Base-by-base conservation (phyloP, 2,329 filamentous ascomycete species). In the Elsinoe batatas region DNA sequence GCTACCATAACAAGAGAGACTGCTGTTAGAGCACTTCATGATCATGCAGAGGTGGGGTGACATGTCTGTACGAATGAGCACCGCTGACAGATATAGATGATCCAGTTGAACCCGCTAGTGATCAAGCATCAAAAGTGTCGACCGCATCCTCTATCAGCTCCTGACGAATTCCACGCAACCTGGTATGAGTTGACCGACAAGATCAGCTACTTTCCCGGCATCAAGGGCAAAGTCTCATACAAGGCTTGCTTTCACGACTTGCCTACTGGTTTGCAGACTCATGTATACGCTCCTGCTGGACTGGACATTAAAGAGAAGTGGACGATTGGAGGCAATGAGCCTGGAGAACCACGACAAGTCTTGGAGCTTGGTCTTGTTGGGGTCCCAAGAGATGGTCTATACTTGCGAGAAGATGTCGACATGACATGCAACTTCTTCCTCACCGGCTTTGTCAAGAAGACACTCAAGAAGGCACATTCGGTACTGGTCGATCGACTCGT, bases 131-230 rank as follows among this genome's bases (percentile, higher is more conserved):
- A 83, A 61, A 76, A 76, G 32, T 88, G 88, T 69, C 76, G 79
- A 46, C 77, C 87, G 1, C 88, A 88, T 0, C 65, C 76, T 20
- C 79, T 83, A 65, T 83, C 85, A 11, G 74, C 80, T 0, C 72
- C 81, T 13, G 87, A 93, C 62, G 89, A 95, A 72, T 80, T 77
- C 58, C 74, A 80, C 59, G 86, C 83, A 61, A 74, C 74, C 15
- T 95, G 90, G 90, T 94, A 91, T 71, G 79, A 81, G 49, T 73
- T 91, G 62, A 88, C 84, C 51, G 88, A 95, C 72, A 81, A 80
- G 64, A 84, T 94, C 63, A 76, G 80, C 53, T 90, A 89, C 65
- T 73, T 91, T 0, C 87, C 87, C 0, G 84, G 84, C 17, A 75
- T 79, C 42, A 78, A 78, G 13, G 81, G 85, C 58, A 82, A 86